phyloP scores from a whole-genome alignment of 75 land plant genomes.

The Sequoiadendron giganteum region DNA sequence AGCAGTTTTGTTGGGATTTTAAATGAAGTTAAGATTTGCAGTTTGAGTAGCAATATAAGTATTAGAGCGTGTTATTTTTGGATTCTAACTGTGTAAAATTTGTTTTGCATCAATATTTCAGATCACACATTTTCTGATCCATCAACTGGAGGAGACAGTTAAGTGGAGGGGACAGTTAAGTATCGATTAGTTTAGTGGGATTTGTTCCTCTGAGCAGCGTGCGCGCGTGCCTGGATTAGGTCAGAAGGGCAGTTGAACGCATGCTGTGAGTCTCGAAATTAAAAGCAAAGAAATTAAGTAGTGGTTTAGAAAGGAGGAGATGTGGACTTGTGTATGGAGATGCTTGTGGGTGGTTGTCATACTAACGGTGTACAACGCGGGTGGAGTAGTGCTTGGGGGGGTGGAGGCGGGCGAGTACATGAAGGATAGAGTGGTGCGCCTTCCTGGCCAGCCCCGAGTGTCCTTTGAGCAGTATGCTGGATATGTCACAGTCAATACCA shows the following conservation, averaged over 20 bases:
- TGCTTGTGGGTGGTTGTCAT: neutral
- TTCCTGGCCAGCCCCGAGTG: constrained; percentile 38
- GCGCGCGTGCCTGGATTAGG: neutral
- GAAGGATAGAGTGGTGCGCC: constrained; percentile 11
- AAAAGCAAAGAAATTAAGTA: neutral
- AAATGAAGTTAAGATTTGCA: no score
- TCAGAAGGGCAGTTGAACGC: neutral
- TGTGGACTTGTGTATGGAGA: neutral
- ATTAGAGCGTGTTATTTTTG: no score
- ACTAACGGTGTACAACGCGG: neutral
- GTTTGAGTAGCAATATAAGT: neutral
- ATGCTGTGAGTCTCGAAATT: neutral
- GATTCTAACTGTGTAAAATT: no score
- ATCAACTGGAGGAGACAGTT: no score
- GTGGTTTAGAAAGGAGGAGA: neutral
- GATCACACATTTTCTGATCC: no score
- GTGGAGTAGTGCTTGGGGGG: neutral
- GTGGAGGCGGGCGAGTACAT: neutral
- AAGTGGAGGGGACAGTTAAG: no score
- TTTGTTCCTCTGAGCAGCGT: neutral
- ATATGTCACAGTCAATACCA: constrained; percentile 30
- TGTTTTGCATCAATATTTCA: no score
- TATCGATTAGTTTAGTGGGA: neutral
- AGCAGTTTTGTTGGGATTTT: no score
- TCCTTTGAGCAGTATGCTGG: constrained; percentile 35